Conservation (phyloP, 164 flowering plant species). For the Taxillus chinensis region DNA sequence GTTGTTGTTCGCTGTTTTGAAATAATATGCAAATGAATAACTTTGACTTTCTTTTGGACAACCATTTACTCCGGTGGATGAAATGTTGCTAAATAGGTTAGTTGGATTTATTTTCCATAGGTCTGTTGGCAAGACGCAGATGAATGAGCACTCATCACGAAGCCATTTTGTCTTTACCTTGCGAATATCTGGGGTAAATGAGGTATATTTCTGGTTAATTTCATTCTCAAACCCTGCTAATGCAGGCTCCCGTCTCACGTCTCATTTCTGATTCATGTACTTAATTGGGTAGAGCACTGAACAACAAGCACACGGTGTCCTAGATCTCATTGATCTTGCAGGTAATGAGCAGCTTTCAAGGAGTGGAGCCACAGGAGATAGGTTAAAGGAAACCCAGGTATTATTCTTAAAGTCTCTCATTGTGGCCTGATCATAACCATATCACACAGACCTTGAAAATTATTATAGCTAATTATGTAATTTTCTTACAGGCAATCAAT, state of each 20-base stretch:
- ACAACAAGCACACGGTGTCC: slow-evolving; percentile 15
- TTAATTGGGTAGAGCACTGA: slow-evolving; percentile 9
- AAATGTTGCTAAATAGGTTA: neutral
- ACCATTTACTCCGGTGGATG: neutral
- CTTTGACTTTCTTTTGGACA: no score
- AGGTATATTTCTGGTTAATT: slow-evolving; percentile 2
- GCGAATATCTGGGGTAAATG: slow-evolving; percentile 16
- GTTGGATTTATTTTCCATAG: slow-evolving; percentile 2
- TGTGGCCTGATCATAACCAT: neutral
- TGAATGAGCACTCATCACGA: slow-evolving; percentile 23
- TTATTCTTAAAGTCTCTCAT: neutral
- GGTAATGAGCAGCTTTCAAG: slow-evolving; percentile 19
- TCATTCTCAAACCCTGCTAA: neutral
- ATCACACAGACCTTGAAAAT: neutral
- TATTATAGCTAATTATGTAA: neutral
- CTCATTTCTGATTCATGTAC: neutral
- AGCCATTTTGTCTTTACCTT: slow-evolving; percentile 23
- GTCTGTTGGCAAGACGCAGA: slow-evolving; percentile 19
- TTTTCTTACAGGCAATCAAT: slow-evolving; percentile 12
- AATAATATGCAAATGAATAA: no score
- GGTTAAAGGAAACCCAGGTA: slow-evolving; percentile 20
- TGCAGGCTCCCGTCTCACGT: neutral
- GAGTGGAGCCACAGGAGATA: slow-evolving; percentile 18
- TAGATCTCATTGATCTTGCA: slow-evolving; percentile 20
- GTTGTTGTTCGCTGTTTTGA: no score